Conservation (phyloP, 2,329 filamentous ascomycete genomes). For the Ophiosphaerella korrae region DNA sequence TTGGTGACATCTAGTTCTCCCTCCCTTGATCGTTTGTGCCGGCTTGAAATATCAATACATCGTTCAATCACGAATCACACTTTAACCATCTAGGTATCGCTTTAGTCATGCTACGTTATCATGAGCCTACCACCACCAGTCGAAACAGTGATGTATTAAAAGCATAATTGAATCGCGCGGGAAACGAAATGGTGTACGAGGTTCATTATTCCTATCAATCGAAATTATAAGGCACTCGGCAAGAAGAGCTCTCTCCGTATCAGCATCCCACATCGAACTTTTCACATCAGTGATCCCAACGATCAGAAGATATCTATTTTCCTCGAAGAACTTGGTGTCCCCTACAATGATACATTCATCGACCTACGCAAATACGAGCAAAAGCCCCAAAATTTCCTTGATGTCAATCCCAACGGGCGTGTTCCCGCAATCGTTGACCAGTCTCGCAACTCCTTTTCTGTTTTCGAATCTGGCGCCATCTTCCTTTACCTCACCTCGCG, state of each 20-base stretch:
- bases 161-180: neutral
- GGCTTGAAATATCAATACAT: no score
- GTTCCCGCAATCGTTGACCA: constrained; percentile 81
- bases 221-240: no score
- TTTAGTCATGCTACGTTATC: neutral
- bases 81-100: neutral
- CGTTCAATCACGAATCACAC: neutral
- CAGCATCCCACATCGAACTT: constrained; percentile 61
- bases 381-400: constrained; percentile 80
- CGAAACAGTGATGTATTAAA: neutral
- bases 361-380: constrained; percentile 71
- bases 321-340: constrained; percentile 72
- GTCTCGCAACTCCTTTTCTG: constrained; percentile 68
- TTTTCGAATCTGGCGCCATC: constrained; percentile 83
- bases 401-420: constrained; percentile 87
- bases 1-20: no score
- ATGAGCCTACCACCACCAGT: neutral
- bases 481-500: constrained; percentile 78
- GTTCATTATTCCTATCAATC: no score
- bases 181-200: no score
- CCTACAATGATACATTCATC: constrained; percentile 50
- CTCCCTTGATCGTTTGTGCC: no score
- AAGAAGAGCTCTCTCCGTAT: constrained; percentile 15
- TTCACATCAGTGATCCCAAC: constrained; percentile 82
- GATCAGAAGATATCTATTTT: constrained; percentile 85